phyloP scores from a whole-genome alignment of 225 moss, liverwort and hornwort genomes.

The Climacium dendroides region DNA sequence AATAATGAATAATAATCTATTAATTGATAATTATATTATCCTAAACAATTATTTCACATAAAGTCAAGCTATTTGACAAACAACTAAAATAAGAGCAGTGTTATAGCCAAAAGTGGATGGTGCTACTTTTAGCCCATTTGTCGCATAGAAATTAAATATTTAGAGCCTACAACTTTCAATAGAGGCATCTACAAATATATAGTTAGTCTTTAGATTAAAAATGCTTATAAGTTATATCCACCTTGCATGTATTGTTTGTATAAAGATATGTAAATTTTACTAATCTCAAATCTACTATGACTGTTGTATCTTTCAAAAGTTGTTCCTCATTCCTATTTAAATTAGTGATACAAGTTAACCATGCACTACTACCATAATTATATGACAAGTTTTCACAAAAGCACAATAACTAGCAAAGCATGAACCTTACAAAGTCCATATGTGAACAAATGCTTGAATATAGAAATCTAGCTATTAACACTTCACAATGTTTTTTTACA shows the following conservation, averaged over 20 bases:
- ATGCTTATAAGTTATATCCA: not conserved
- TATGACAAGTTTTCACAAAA: fast-evolving
- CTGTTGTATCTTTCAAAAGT: not conserved
- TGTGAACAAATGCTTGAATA: not conserved
- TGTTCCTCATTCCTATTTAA: too few species aligned
- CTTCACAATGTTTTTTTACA: too few species aligned
- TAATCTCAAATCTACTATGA: not conserved
- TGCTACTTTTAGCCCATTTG: not conserved
- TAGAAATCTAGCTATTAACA: not conserved
- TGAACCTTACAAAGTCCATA: too few species aligned
- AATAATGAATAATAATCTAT: not conserved
- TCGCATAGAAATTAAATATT: not conserved
- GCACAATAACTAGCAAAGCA: fast-evolving
- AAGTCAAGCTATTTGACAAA: too few species aligned
- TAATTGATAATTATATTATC: not conserved
- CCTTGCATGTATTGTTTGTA: not conserved
- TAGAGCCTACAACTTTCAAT: not conserved
- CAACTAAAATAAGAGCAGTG: not conserved
- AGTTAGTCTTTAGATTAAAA: not conserved
- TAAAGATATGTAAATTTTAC: not conserved
- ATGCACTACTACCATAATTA: not conserved
- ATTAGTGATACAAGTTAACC: too few species aligned
- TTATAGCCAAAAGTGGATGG: not conserved
- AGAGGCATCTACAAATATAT: not conserved
- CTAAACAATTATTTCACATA: not conserved